phyloP scores from a whole-genome alignment of 345 rosid genomes.

The Crucihimalaya himalaica region DNA sequence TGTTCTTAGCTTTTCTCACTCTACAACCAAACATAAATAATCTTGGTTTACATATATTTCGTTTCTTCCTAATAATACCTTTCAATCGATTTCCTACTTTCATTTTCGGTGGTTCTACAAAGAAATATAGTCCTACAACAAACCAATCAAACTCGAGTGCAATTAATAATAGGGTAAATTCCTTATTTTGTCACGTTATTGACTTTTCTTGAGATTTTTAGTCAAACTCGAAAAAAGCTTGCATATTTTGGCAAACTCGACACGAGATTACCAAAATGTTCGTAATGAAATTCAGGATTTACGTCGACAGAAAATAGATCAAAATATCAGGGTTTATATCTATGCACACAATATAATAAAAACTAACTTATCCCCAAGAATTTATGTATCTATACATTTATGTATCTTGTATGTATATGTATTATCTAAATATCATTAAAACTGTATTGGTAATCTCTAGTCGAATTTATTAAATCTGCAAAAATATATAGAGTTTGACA shows the following conservation, averaged over 20 bases:
- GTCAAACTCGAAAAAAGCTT: neutral
- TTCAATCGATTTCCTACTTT: neutral
- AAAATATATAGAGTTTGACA: neutral
- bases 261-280: neutral
- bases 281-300: neutral
- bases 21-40: conserved; percentile 1
- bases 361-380: neutral
- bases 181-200: conserved; percentile 6
- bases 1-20: conserved; percentile 20
- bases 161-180: neutral
- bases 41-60: neutral
- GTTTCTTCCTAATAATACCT: neutral
- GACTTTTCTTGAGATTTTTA: neutral
- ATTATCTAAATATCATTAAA: neutral
- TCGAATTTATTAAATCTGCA: neutral
- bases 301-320: no score
- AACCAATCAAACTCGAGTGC: conserved; percentile 12
- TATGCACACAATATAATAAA: no score
- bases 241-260: neutral
- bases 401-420: neutral
- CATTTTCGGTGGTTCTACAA: neutral
- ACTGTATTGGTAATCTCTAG: neutral
- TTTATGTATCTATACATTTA: neutral
- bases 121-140: neutral
- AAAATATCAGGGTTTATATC: no score